A percentile compares a stretch with the other conserved stretches of the same genome.
Evolutionary conservation across 805 yeast species (phyloP).

Genomic region (Yarrowia sp.): DNA sequence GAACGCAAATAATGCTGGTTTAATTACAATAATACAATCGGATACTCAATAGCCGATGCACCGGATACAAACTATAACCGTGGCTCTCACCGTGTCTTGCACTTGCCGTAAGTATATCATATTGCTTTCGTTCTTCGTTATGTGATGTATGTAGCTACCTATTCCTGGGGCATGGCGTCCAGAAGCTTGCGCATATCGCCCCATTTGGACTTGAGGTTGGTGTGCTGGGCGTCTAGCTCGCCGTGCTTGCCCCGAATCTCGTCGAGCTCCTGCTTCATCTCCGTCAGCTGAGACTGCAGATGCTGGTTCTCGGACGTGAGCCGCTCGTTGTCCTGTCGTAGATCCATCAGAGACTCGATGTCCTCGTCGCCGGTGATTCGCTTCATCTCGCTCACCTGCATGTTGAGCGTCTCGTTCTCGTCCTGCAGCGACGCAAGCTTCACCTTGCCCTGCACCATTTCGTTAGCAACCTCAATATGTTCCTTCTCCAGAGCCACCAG

Average conservation of each 20-base stretch:
- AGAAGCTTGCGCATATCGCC: conserved; percentile 37
- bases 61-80: too few relatives aligned
- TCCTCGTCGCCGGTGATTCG: conserved; percentile 30
- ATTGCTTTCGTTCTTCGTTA: not conserved
- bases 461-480: conserved; percentile 86
- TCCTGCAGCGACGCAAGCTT: conserved; percentile 75
- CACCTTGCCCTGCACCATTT: conserved; percentile 80
- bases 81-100: not conserved
- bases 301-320: conserved; percentile 30
- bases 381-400: conserved; percentile 48
- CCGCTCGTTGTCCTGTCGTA: conserved; percentile 20
- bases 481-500: conserved; percentile 76
- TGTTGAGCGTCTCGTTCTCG: conserved; percentile 68
- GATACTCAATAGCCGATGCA: too few relatives aligned
- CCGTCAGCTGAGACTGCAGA: conserved; percentile 16
- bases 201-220: conserved; percentile 35
- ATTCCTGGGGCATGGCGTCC: conserved; percentile 30
- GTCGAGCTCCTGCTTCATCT: conserved; percentile 40
- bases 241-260: conserved; percentile 43
- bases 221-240: conserved; percentile 24
- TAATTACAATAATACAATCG: too few relatives aligned
- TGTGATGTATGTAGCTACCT: not conserved
- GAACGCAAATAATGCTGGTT: too few relatives aligned
- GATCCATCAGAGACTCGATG: conserved; percentile 15
- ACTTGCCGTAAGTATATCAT: conserved; percentile 8